Conservation (phyloP, 306 rosid genomes). For the Lathyrus oleraceus region DNA sequence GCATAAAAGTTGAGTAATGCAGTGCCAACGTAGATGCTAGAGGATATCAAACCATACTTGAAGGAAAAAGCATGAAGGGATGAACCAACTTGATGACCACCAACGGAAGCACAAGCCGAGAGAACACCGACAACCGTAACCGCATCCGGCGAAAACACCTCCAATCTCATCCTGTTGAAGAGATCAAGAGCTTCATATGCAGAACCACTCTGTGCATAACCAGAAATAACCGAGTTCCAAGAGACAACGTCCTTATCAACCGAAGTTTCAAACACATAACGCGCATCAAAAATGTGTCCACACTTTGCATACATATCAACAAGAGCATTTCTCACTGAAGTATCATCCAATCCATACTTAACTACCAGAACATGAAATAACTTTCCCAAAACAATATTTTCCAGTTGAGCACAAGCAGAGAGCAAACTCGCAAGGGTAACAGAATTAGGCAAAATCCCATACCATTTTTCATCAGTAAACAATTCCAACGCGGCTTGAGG, state of each 20-base stretch:
- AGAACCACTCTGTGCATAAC: conserved; percentile 59
- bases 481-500: conserved; percentile 55
- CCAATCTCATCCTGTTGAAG: conserved; percentile 57
- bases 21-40: conserved; percentile 64
- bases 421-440: conserved; percentile 65
- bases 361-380: conserved; percentile 55
- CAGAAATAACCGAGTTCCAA: conserved; percentile 82
- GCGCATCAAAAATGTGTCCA: conserved; percentile 44
- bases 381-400: conserved; percentile 49
- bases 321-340: conserved; percentile 62
- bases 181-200: conserved; percentile 58
- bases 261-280: conserved; percentile 51
- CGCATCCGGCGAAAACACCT: conserved; percentile 52
- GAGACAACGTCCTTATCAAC: conserved; percentile 52
- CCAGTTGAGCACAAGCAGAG: conserved; percentile 66
- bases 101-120: conserved; percentile 62
- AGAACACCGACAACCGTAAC: conserved; percentile 66
- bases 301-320: conserved; percentile 77
- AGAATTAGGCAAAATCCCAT: conserved; percentile 56
- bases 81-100: conserved; percentile 60
- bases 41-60: conserved; percentile 49
- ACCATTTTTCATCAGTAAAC: conserved; percentile 48
- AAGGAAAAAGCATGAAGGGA: conserved; percentile 60
- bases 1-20: conserved; percentile 74
- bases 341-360: conserved; percentile 51